These are phyloP conservation scores for Paracoccidioides lutzii DNA, from an alignment of 2,329 filamentous ascomycete genomes.

Conservation along the genomic window DNA sequence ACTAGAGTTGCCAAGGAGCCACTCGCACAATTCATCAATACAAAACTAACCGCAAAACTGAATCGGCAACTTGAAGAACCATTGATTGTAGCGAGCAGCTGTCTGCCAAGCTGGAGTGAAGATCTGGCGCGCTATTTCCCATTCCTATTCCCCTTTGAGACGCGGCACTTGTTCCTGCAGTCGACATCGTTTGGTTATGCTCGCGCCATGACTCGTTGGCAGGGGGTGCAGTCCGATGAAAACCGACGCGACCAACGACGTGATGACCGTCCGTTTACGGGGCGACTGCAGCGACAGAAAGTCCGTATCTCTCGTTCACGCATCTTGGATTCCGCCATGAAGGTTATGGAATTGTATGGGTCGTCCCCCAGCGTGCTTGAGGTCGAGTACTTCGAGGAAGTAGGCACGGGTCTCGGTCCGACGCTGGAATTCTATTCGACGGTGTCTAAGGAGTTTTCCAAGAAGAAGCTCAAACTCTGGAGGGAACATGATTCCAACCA, in stretches of 20 bases:
- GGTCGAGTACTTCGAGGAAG: constrained; percentile 97
- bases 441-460: constrained; percentile 91
- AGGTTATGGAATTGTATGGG: constrained; percentile 97
- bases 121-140: constrained; percentile 87
- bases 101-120: constrained; percentile 89
- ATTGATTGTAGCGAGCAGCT: constrained; percentile 91
- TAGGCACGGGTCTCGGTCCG: constrained; percentile 87
- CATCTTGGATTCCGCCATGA: constrained; percentile 90
- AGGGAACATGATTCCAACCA: constrained; percentile 68
- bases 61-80: constrained; percentile 96
- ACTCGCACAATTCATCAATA: constrained; percentile 90
- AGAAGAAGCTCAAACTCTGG: constrained; percentile 96
- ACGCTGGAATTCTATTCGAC: constrained; percentile 97
- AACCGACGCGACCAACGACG: constrained; percentile 65
- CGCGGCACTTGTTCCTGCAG: constrained; percentile 87
- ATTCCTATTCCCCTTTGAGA: constrained; percentile 97
- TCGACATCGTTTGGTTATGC: constrained; percentile 98
- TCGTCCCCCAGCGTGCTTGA: constrained; percentile 93
- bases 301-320: constrained; percentile 93
- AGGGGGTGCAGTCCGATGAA: constrained; percentile 78
- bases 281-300: constrained; percentile 86
- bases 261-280: constrained; percentile 83
- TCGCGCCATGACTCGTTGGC: constrained; percentile 94
- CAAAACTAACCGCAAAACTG: constrained; percentile 92
- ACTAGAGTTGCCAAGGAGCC: constrained; percentile 67